Conservation (phyloP, 495 filamentous ascomycete species). For the Letharia lupina region DNA sequence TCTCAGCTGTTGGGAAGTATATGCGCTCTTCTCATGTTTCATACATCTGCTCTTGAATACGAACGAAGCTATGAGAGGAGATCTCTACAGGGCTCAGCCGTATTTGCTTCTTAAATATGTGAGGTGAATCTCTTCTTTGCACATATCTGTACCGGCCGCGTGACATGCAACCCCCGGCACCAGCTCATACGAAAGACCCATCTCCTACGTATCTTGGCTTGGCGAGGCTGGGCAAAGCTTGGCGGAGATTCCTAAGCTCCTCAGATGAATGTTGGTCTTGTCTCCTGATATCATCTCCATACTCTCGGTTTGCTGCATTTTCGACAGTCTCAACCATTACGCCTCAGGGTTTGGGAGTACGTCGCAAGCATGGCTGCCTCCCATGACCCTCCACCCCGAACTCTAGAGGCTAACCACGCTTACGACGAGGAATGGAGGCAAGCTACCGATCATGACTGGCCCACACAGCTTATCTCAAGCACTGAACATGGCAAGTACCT, state of each 20-base stretch:
- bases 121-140: neutral
- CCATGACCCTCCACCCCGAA: neutral
- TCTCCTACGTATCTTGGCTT: neutral
- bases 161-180: too few relatives aligned
- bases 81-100: neutral
- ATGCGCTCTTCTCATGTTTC: neutral
- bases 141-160: too few relatives aligned
- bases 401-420: neutral
- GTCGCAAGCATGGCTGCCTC: neutral
- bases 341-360: neutral
- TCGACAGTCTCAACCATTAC: neutral
- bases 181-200: too few relatives aligned
- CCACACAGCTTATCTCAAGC: slow-evolving; percentile 1
- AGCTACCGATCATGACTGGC: slow-evolving; percentile 1
- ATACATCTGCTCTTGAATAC: neutral
- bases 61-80: neutral
- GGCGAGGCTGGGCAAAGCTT: neutral
- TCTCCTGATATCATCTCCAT: too few relatives aligned
- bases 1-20: neutral
- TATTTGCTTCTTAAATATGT: neutral
- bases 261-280: too few relatives aligned
- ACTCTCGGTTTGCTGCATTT: too few relatives aligned
- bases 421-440: slow-evolving; percentile 3
- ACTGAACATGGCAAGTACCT: slow-evolving; percentile 1
- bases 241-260: too few relatives aligned